phyloP scores from a whole-genome alignment of 2,329 filamentous ascomycete species.

The Cercospora canescens region DNA sequence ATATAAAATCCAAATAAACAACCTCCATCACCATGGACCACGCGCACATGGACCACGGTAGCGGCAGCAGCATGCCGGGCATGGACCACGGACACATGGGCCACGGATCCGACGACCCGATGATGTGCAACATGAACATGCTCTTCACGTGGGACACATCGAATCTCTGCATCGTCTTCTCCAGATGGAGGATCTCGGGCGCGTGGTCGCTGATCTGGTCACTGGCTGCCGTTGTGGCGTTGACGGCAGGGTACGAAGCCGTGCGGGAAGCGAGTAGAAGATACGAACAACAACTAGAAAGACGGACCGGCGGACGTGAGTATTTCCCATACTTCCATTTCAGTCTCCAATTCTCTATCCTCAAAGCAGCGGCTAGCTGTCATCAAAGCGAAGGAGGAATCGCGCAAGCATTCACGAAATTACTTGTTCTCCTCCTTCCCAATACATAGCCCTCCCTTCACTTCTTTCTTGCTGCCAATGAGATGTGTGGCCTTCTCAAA shows the following conservation, averaged over 20 bases:
- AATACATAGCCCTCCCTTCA: no score
- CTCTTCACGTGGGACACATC: slow-evolving; percentile 94
- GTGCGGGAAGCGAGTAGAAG: slow-evolving; percentile 73
- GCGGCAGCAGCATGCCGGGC: slow-evolving; percentile 1
- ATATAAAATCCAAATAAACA: background rate
- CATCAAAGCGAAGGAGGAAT: no score
- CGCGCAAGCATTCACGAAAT: no score
- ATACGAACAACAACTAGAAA: slow-evolving; percentile 65
- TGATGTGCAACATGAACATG: slow-evolving; percentile 85
- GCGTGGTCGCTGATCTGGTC: slow-evolving; percentile 76
- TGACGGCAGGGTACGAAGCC: slow-evolving; percentile 91
- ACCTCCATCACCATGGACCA: slow-evolving; percentile 22
- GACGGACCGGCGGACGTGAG: slow-evolving; percentile 48
- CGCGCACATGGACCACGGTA: slow-evolving; percentile 24
- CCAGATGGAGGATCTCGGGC: slow-evolving; percentile 80
- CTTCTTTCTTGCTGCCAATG: background rate
- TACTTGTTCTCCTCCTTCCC: no score
- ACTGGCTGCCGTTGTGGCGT: slow-evolving; percentile 74
- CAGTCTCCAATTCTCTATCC: no score
- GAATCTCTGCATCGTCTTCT: slow-evolving; percentile 95
- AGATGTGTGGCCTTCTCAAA: background rate
- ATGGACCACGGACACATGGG: slow-evolving; percentile 45
- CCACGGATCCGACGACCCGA: slow-evolving; percentile 58
- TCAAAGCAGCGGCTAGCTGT: no score
- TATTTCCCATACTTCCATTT: slow-evolving; percentile 8